Evolutionary conservation across 176 grass and related monocot species (phyloP), one percentile per base, ranked within the genome.

Genomic region (Cenchrus purpureus): DNA sequence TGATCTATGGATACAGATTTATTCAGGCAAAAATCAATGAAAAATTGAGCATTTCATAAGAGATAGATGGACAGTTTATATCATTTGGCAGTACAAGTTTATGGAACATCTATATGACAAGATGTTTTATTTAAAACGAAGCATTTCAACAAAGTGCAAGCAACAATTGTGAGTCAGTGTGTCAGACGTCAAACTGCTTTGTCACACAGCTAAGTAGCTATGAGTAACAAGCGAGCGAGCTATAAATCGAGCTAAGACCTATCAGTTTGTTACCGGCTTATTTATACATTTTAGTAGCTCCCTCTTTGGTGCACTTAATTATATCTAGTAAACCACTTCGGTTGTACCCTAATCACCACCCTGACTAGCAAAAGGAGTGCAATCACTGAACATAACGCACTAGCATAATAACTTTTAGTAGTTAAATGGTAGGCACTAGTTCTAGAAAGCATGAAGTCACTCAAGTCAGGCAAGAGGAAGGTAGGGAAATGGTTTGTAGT

Each of bases 401-500:
- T 71, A 82, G 65, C 63, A 43, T 76, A 55, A 65, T n/a, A 66
- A 7, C 55, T 76, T 82, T 81, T 72, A 76, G 81, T 81, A 65
- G 85, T 84, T 87, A 87, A 87, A 80, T 84, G 71, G 85, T 86
- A 83, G 78, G 90, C 83, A 57, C 62, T 79, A 43, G 68, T 86
- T 89, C 74, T 83, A 86, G 87, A 92, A 89, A 79, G 87, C 69
- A 74, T 89, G 87, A 79, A 69, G 54, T 50, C 83, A 69, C 75
- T 83, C 42, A 89, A 79, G 50, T 50, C 83, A 69, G 80, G 87
- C 42, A 89, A 79, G 50, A 86, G 78, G 90, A 88, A 34, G 74
- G 73, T 92, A 89, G 87, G 79, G 74, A 82, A 89, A 89, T 86
- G 68, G 87, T 86, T 82, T 62, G 55, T 86, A 75, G 87, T 68